Base-by-base conservation (phyloP, 495 filamentous ascomycete genomes). In the Xylaria grammica region DNA sequence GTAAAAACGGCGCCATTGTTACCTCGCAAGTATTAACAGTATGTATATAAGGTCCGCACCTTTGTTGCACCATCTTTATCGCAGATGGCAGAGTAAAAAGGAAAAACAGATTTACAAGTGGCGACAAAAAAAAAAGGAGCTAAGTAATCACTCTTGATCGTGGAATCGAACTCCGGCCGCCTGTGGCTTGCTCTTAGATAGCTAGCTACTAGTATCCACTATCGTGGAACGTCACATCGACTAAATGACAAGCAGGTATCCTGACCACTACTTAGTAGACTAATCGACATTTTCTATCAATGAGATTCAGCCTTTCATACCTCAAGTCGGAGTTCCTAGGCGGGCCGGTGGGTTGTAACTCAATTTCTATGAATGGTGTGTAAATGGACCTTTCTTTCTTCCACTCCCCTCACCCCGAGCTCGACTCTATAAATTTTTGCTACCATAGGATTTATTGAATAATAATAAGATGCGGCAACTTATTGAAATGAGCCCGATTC, bases 81-180 rank as follows among this genome's bases (percentile, higher is more conserved):
- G n/a, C n/a, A n/a, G n/a, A n/a, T n/a, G n/a, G n/a, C n/a, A n/a
- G 22, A 48, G 4, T 22, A 5, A 48, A 48, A 48, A 48, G 22
- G 11, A 48, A 3, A 22, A 48, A 48, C n/a, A n/a, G n/a, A n/a
- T n/a, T 48, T 48, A n/a, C 4, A 45, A n/a, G n/a, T 7, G n/a
- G n/a, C 4, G 3, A 45, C n/a, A 48, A 24, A 48, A 48, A 5
- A 20, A 4, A 17, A 32, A 26, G 0, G 7, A 32, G 2, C 3
- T n/a, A 19, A 46, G 48, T 30, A 34, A 36, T 17, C 20, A 42
- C 73, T 75, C 75, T 74, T 70, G 69, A 74, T 72, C 73, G 75
- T 73, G 75, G 75, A 77, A 77, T 77, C 73, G 74, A 77, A 77
- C 75, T 72, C 75, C 75, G 73, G 72, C 70, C 73, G 73, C 73